These are phyloP conservation scores for Colletotrichum euphorbiae DNA, from an alignment of 2,329 filamentous ascomycete genomes.

Conservation along the genomic window DNA sequence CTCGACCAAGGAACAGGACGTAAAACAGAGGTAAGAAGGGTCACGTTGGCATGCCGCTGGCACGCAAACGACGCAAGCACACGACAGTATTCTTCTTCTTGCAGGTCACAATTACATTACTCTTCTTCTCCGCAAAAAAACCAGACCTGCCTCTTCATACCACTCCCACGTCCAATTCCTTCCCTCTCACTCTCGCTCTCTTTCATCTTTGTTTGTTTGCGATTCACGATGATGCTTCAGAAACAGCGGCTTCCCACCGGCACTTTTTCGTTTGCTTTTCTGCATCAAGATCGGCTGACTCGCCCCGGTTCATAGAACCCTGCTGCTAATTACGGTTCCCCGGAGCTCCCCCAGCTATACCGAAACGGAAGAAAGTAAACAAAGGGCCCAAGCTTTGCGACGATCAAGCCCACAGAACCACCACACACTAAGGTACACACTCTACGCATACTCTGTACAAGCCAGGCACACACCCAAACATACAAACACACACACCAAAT, in stretches of 20 bases:
- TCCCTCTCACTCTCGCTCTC: not conserved
- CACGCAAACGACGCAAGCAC: conserved; percentile 36
- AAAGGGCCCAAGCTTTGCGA: conserved; percentile 51
- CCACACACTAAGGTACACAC: conserved; percentile 18
- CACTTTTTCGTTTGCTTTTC: conserved; percentile 37
- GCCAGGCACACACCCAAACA: not conserved
- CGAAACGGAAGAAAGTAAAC: conserved; percentile 55
- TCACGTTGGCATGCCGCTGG: conserved; percentile 34
- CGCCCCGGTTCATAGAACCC: conserved; percentile 37
- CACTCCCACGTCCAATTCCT: conserved; percentile 7
- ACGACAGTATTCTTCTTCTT: conserved; percentile 26
- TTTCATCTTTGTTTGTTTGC: conserved; percentile 16
- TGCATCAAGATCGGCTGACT: conserved; percentile 39
- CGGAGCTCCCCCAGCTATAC: conserved; percentile 47
- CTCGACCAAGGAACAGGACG: conserved; percentile 17
- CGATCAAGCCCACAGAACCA: conserved; percentile 32
- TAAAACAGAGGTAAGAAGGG: conserved; percentile 17
- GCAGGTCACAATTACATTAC: conserved; percentile 26
- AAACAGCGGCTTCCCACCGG: conserved; percentile 35
- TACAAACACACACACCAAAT: not conserved
- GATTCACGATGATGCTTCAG: conserved; percentile 44
- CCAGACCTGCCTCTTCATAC: conserved; percentile 11
- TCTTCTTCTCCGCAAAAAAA: conserved; percentile 15
- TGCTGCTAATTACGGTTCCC: conserved; percentile 38
- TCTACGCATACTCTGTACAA: not conserved